Evolutionary conservation across 345 rosid genomes (phyloP), one percentile per base, ranked within the genome.

Genomic region (Draba incana): DNA sequence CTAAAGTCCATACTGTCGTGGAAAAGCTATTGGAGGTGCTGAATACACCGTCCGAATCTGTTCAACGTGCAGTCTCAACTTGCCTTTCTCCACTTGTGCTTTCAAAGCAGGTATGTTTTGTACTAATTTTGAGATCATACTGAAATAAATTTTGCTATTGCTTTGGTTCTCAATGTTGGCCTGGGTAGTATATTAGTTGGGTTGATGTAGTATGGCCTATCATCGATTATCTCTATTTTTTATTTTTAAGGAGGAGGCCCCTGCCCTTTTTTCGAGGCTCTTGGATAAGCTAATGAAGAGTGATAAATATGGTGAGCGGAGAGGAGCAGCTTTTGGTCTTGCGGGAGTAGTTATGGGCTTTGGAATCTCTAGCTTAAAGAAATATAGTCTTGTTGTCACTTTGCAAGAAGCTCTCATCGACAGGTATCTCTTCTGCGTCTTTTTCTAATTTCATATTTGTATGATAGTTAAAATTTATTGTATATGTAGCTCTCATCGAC

Each of bases 311-410:
- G 99, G 99, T 49, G 96, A 94, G 39, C 96, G 97, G 14, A 92
- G 99, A 67, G 97, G 99, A 66, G 99, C 96, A 46, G 99, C 96
- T 76, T 94, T 91, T 86, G 99, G 97, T 75, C 86, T 94, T 77
- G 95, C 97, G 39, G 99, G 99, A 69, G 87, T 83, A 10, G 90
- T 87, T 11, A 86, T 87, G 86, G 97, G 99, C 71, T 83, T 89
- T 73, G 99, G 99, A 77, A 81, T 94, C 72, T 82, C 88, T 57
- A 84, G 86, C 82, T 79, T 91, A 80, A 89, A 94, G 86, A 89
- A 84, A 69, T 86, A 83, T 75, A 92, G 90, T 52, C 79, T 94
- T 70, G 77, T 75, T 52, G 79, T 77, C 72, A 80, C 78, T 37
- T 60, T 91, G 68, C 85, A 81, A 69, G 97, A 84, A 72, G 88